Evolutionary conservation across 176 grass and related monocot genomes (phyloP), one percentile per base, ranked within the genome.

Genomic region (Aegilops bicornis): DNA sequence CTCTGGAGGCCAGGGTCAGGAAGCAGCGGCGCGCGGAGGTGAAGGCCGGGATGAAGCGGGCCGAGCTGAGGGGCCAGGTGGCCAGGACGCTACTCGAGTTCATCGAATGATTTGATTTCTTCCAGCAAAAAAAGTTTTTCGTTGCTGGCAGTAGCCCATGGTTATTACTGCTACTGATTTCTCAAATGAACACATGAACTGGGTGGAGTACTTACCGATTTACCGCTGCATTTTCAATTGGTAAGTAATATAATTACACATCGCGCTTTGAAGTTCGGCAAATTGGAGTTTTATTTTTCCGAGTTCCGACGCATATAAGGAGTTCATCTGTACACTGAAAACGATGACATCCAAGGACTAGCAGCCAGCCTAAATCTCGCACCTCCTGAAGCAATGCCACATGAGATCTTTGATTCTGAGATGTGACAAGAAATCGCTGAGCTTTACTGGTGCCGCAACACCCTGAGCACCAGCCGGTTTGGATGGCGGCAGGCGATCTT

Each of bases 261-360:
- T 5, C 4, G 1, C 1, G 13, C 25, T 52, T 50, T 37, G 3
- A 50, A 73, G 63, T 10, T 54, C 17, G 63, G 30, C 52, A 9
- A 56, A 30, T 58, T 8, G 16, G 9, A 64, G 15, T 63, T 85
- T 90, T 86, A 86, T 90, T 86, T 90, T 86, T 24, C 88, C 17
- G 4, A 45, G 11, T 45, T 6, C 5, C 16, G 64, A 31, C 69
- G 14, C 1, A 31, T 17, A 31, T 20, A 67, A 33, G 61, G 67
- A 79, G 37, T 52, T 81, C 77, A 77, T 70, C 89, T 88, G 48
- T 77, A 85, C 89, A 88, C 13, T 24, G 15, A 3, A 52, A 78
- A 77, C 8, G 8, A 69, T 19, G 5, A 81, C 29, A 47, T 43
- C 20, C 67, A 75, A 67, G 3, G 35, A 37, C 48, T 43, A 68